Conservation (phyloP, 1,284 basidiomycete species). For the Peniophora sp. region DNA sequence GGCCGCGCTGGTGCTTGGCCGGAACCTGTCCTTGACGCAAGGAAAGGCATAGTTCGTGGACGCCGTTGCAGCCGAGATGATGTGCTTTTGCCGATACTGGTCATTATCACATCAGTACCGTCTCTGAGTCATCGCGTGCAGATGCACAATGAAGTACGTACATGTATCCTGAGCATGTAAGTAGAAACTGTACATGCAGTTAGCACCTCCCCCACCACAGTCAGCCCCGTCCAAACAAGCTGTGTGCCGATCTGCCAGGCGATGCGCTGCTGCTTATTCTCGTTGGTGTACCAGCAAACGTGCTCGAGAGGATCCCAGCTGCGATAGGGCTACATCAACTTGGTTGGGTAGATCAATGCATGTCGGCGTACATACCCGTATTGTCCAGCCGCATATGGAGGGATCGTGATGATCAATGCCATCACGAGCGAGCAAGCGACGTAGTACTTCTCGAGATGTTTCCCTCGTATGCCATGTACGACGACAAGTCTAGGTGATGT, state of each 20-base stretch:
- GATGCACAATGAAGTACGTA: too few species aligned
- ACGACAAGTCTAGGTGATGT: not conserved
- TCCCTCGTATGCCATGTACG: not conserved
- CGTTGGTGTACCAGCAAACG: conserved; percentile 2
- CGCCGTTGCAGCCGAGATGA: too few species aligned
- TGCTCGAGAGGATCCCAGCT: not conserved
- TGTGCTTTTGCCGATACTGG: too few species aligned
- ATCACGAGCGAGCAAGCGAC: not conserved
- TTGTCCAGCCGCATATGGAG: conserved; percentile 1
- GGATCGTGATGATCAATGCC: not conserved
- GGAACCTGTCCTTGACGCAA: too few species aligned
- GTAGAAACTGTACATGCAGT: not conserved
- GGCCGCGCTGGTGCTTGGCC: too few species aligned
- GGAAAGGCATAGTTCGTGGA: too few species aligned
- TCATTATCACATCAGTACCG: too few species aligned
- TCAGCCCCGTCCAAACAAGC: conserved; percentile 1
- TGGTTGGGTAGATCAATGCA: not conserved
- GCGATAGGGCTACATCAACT: too few species aligned
- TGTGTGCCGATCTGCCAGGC: conserved; percentile 3
- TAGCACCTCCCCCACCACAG: not conserved
- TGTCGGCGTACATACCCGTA: not conserved
- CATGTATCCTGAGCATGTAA: not conserved
- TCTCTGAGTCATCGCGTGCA: too few species aligned
- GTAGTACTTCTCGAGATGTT: conserved; percentile 1
- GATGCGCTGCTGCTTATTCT: not conserved